These are phyloP conservation scores for Sugiyamaella lignohabitans DNA, from an alignment of 805 yeast genomes.

Conservation along the genomic window DNA sequence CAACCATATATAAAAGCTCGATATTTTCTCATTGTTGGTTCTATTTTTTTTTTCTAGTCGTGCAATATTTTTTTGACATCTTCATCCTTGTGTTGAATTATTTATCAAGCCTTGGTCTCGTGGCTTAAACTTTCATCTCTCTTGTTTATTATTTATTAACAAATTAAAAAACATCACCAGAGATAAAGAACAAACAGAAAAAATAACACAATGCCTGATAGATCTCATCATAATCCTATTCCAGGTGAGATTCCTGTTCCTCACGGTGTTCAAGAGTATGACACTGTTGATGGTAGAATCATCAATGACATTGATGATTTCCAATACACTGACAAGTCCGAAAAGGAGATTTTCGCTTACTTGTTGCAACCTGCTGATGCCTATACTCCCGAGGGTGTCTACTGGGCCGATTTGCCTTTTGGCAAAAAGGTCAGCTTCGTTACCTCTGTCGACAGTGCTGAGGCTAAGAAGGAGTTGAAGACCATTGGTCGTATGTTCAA, in stretches of 20 bases:
- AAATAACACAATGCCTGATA: conserved; percentile 4
- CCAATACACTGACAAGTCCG: conserved; percentile 24
- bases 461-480: conserved; percentile 26
- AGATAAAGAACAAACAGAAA: no score
- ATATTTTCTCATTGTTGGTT: no score
- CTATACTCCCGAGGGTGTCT: conserved; percentile 30
- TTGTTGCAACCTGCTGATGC: conserved; percentile 31
- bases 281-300: conserved; percentile 33
- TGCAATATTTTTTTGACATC: no score
- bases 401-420: conserved; percentile 36
- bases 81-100: no score
- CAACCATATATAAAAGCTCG: no score
- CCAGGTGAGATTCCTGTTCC: conserved; percentile 34
- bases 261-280: conserved; percentile 33
- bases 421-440: conserved; percentile 26
- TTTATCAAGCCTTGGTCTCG: no score
- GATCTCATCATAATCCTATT: conserved; percentile 29
- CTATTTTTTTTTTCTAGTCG: no score
- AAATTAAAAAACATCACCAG: no score
- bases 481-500: conserved; percentile 25
- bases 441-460: conserved; percentile 24
- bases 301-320: conserved; percentile 23
- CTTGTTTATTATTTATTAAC: no score
- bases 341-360: conserved; percentile 30
- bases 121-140: no score